phyloP scores from a whole-genome alignment of 2,329 filamentous ascomycete species.

The Colletotrichum phormii region DNA sequence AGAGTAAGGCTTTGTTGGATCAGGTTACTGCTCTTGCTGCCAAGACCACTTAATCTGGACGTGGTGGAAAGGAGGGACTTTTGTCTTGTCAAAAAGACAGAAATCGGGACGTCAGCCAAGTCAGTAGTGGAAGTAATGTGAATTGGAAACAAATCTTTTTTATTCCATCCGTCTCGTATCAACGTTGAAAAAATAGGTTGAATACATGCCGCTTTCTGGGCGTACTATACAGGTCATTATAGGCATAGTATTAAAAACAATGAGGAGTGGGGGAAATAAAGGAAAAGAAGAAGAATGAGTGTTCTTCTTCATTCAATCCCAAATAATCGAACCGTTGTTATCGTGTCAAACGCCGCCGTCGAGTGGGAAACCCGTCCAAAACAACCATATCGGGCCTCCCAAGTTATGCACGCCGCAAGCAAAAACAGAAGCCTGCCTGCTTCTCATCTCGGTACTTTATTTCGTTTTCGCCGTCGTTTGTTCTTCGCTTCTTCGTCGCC shows the following conservation, averaged over 20 bases:
- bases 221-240: slow-evolving; percentile 22
- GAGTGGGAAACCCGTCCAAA: neutral
- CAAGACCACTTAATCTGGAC: slow-evolving; percentile 12
- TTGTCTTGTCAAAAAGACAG: neutral
- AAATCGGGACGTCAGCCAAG: neutral
- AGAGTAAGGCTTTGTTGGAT: slow-evolving; percentile 61
- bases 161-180: slow-evolving; percentile 16
- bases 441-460: neutral
- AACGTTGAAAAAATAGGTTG: slow-evolving; percentile 9
- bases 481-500: neutral
- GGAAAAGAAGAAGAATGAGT: slow-evolving; percentile 16
- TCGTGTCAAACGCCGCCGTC: slow-evolving; percentile 28
- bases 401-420: slow-evolving; percentile 8
- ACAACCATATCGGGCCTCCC: neutral
- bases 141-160: slow-evolving; percentile 27
- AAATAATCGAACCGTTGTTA: slow-evolving; percentile 1
- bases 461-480: neutral
- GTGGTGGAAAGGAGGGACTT: too few relatives aligned
- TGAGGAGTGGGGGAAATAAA: slow-evolving; percentile 2
- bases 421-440: neutral
- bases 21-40: slow-evolving; percentile 57
- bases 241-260: slow-evolving; percentile 11
- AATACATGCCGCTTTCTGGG: slow-evolving; percentile 14
- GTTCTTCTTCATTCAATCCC: neutral
- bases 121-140: slow-evolving; percentile 18